These are phyloP conservation scores for Thalassiosira oceanica DNA, from an alignment of 352 stramenopile species.

Conservation along the genomic window DNA sequence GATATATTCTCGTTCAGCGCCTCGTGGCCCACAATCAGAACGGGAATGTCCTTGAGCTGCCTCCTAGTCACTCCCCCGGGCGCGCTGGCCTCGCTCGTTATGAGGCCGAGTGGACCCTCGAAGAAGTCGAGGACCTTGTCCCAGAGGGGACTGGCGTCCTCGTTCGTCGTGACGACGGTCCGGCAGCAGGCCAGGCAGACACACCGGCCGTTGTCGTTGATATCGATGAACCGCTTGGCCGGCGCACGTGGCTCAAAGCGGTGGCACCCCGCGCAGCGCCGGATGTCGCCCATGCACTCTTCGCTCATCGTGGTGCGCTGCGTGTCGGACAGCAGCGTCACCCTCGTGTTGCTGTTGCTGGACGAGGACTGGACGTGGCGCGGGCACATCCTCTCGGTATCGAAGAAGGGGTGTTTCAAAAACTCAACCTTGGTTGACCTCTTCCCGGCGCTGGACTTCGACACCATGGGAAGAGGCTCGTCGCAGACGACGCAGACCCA, in stretches of 20 bases:
- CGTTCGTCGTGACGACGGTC: conserved; percentile 47
- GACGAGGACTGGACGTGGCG: conserved; percentile 6
- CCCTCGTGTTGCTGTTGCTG: conserved; percentile 10
- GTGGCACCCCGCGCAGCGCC: conserved; percentile 58
- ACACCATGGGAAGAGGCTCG: conserved; percentile 33
- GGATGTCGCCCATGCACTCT: conserved; percentile 9
- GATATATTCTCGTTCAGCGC: conserved; percentile 54
- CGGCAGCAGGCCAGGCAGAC: conserved; percentile 62
- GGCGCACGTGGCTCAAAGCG: conserved; percentile 56
- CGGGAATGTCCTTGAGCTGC: conserved; percentile 47
- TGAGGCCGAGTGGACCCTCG: conserved; percentile 43
- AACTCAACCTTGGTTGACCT: conserved; percentile 32
- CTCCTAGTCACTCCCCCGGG: conserved; percentile 29
- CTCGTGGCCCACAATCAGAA: conserved; percentile 58
- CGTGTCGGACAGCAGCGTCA: neutral
- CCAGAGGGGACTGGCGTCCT: conserved; percentile 57
- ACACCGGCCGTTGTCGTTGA: conserved; percentile 43
- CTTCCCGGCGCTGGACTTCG: conserved; percentile 8
- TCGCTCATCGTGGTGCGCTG: neutral
- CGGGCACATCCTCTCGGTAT: conserved; percentile 49
- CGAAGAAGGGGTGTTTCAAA: conserved; percentile 69
- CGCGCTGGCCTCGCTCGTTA: conserved; percentile 13
- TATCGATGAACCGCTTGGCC: conserved; percentile 55
- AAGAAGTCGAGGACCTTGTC: conserved; percentile 59
- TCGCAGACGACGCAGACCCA: conserved; percentile 60